A percentile compares a stretch with the other conserved stretches of the same genome.
Conservation (phyloP, 495 filamentous ascomycete genomes). For the Cryomyces minteri region DNA sequence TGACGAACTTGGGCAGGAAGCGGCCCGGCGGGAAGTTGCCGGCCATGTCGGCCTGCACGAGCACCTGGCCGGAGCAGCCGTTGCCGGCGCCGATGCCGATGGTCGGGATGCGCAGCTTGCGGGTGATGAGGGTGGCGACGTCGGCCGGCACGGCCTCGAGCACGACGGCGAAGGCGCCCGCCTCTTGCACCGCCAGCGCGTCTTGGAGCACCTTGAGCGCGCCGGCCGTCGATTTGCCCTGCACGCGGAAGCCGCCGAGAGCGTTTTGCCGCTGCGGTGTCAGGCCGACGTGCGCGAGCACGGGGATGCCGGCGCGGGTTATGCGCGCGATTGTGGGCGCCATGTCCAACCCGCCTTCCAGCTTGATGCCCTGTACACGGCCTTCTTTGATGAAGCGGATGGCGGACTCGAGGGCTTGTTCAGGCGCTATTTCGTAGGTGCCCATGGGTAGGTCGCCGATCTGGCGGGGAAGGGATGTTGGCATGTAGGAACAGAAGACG, state of each 20-base stretch:
- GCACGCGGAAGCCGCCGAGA: slow-evolving; percentile 86
- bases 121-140: slow-evolving; percentile 63
- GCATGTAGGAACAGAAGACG: background rate
- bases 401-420: slow-evolving; percentile 70
- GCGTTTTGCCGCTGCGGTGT: slow-evolving; percentile 86
- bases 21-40: slow-evolving; percentile 86
- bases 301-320: slow-evolving; percentile 76
- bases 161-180: slow-evolving; percentile 72
- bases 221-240: slow-evolving; percentile 62
- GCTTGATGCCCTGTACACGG: slow-evolving; percentile 71
- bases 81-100: slow-evolving; percentile 95
- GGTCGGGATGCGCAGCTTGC: slow-evolving; percentile 75
- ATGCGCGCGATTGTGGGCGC: slow-evolving; percentile 74
- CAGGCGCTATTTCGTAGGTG: slow-evolving; percentile 74
- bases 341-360: slow-evolving; percentile 85
- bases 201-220: slow-evolving; percentile 67
- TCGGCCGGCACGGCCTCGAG: slow-evolving; percentile 82
- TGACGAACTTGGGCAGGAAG: slow-evolving; percentile 91
- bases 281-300: slow-evolving; percentile 81
- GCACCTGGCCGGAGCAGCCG: slow-evolving; percentile 83
- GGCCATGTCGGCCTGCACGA: slow-evolving; percentile 92
- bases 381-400: slow-evolving; percentile 86
- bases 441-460: slow-evolving; percentile 95
- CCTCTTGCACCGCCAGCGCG: slow-evolving; percentile 76
- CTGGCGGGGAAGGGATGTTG: slow-evolving; percentile 22